Base-by-base conservation (phyloP, 805 yeast genomes). In the Lipomyces orientalis region DNA sequence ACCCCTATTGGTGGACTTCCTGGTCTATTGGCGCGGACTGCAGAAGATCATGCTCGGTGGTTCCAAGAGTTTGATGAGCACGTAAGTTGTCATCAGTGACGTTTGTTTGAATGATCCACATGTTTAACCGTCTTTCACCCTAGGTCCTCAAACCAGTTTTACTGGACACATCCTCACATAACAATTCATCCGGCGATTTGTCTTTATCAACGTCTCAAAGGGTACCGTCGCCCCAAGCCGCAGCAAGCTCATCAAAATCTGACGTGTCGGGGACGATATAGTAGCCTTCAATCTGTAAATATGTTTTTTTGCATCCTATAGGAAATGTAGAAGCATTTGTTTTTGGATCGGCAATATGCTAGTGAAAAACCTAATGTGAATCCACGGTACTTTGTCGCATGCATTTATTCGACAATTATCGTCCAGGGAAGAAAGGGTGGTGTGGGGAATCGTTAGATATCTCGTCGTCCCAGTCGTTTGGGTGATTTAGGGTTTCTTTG, bases 11-110 rank as follows among this genome's bases (percentile, higher is more conserved):
- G 61, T 39, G 37, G 29, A 70, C 60, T 46, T 29, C 70, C 54
- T n/a, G 57, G 64, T 19, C 34, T 64, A 39, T 25, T 73, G 58
- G 39, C 67, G 25, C 66, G 70, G 22, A 56, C 70, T 8, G 64
- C 73, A n/a, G 94, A 89, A 70, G 93, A 90, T 71, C 90, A 88
- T 68, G 90, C 93, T 10, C 88, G 86, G 76, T 94, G 99, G 98
- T 95, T 95, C 78, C 89, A 91, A 25, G 89, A 87, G 73, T 91
- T 95, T 76, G 99, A 95, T 76, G 97, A 95, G 74, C 91, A 91
- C 76, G 95, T 95, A 29, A 82, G 95, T 74, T 31, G 93, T 93
- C 77, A 98, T 98, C 0, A 97, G 92, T 0, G 84, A 94, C 62
- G 83, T 93, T 12, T 0, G 6, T 22, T 59, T 51, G 16, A n/a